Evolutionary conservation across 2,329 filamentous ascomycete species (phyloP).

Genomic region (Colletotrichum incanum): DNA sequence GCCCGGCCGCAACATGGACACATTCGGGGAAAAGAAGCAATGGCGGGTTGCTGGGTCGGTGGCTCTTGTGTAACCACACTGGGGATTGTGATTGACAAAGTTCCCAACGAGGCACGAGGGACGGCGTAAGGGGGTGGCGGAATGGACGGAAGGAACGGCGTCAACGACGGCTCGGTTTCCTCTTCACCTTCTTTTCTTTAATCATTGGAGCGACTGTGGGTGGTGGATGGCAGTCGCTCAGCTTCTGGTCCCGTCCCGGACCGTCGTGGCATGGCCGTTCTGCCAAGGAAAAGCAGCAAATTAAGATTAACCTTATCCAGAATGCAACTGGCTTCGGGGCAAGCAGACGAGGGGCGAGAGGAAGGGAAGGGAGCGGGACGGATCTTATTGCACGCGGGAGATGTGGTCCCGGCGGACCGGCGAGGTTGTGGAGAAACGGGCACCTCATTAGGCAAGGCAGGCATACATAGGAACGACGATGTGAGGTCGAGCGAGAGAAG

Average conservation of each 20-base stretch:
- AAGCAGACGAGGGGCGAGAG: background rate
- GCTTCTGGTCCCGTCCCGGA: background rate
- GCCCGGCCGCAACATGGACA: background rate
- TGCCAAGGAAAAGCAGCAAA: background rate
- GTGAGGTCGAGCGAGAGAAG: background rate
- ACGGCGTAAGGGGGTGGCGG: background rate
- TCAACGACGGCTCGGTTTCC: too few species aligned
- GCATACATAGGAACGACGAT: background rate
- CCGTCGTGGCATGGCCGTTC: background rate
- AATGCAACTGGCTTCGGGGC: background rate
- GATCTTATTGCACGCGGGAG: conserved; percentile 26
- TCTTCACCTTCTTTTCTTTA: too few species aligned
- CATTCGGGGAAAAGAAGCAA: background rate
- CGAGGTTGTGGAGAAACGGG: background rate
- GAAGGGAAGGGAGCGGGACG: conserved; percentile 4
- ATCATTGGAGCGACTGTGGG: background rate
- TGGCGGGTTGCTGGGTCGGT: background rate
- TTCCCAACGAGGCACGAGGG: background rate
- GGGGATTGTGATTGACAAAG: background rate
- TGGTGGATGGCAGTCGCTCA: background rate
- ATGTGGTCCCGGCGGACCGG: conserved; percentile 24
- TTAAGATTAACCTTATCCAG: background rate
- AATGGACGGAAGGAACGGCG: too few species aligned
- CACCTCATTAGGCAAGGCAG: background rate
- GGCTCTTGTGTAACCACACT: background rate